phyloP scores from a whole-genome alignment of 805 yeast species.

The Jamesozyma hellenica region DNA sequence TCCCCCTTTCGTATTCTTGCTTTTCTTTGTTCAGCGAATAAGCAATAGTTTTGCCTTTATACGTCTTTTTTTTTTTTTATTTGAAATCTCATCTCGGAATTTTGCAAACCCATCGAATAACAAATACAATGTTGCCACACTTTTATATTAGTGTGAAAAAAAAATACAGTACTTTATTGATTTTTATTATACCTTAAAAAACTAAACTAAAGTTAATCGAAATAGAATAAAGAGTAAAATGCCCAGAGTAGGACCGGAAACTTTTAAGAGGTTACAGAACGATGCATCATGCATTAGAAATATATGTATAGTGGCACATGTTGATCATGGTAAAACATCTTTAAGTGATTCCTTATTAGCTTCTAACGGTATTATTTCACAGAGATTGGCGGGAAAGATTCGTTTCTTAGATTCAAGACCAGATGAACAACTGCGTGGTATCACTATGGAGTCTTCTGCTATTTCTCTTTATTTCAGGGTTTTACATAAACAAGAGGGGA shows the following conservation, averaged over 20 bases:
- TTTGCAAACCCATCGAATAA: background rate
- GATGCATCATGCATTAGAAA: conserved; percentile 68
- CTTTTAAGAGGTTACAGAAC: conserved; percentile 56
- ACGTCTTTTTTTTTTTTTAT: background rate
- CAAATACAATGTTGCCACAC: background rate
- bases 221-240: conserved; percentile 4
- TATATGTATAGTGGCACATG: conserved; percentile 94
- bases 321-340: conserved; percentile 97
- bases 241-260: conserved; percentile 54
- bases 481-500: conserved; percentile 35
- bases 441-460: conserved; percentile 96
- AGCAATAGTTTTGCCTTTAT: background rate
- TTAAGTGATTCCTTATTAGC: conserved; percentile 86
- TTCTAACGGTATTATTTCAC: conserved; percentile 92
- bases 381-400: conserved; percentile 88
- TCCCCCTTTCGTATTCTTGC: no score
- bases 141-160: no score
- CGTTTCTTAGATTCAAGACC: conserved; percentile 87
- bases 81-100: conserved; percentile 2
- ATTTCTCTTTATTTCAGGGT: conserved; percentile 85
- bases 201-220: no score
- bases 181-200: no score
- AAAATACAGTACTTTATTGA: no score
- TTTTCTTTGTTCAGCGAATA: background rate
- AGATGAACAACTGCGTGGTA: conserved; percentile 93